A percentile compares a stretch with the other conserved stretches of the same genome.
phyloP scores from a whole-genome alignment of 2,329 filamentous ascomycete species.

The Calonectria naviculata region DNA sequence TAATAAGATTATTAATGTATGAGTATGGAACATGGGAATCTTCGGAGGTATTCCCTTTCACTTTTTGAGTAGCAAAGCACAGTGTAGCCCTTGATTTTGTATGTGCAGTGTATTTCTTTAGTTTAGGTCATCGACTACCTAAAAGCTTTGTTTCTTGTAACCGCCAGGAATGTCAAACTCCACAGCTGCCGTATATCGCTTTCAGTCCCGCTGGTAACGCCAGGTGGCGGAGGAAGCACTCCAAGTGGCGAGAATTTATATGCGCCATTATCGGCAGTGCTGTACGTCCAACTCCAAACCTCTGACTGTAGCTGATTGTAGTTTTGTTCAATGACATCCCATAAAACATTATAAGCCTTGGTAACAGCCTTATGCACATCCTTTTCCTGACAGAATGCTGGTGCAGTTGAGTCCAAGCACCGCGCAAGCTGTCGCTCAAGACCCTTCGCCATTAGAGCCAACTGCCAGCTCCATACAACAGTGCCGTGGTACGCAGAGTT shows the following conservation, averaged over 20 bases:
- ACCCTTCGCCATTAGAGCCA: slow-evolving; percentile 73
- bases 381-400: slow-evolving; percentile 62
- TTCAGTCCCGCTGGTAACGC: slow-evolving; percentile 23
- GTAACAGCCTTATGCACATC: slow-evolving; percentile 57
- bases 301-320: slow-evolving; percentile 61
- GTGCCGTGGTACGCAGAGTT: slow-evolving; percentile 70
- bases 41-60: no score
- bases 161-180: slow-evolving; percentile 33
- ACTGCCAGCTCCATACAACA: slow-evolving; percentile 73
- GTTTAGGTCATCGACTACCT: background rate
- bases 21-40: background rate
- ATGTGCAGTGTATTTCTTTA: no score
- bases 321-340: slow-evolving; percentile 71
- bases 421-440: slow-evolving; percentile 67
- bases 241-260: slow-evolving; percentile 37
- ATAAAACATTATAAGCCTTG: slow-evolving; percentile 68
- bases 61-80: no score
- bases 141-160: slow-evolving; percentile 18
- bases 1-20: background rate
- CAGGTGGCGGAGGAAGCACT: slow-evolving; percentile 28
- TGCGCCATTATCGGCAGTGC: background rate
- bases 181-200: slow-evolving; percentile 34
- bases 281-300: slow-evolving; percentile 72
- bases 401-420: slow-evolving; percentile 49
- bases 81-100: no score